Conservation (phyloP, 371 early-diverging fungal genomes). For the Sporodiniella umbellata region DNA sequence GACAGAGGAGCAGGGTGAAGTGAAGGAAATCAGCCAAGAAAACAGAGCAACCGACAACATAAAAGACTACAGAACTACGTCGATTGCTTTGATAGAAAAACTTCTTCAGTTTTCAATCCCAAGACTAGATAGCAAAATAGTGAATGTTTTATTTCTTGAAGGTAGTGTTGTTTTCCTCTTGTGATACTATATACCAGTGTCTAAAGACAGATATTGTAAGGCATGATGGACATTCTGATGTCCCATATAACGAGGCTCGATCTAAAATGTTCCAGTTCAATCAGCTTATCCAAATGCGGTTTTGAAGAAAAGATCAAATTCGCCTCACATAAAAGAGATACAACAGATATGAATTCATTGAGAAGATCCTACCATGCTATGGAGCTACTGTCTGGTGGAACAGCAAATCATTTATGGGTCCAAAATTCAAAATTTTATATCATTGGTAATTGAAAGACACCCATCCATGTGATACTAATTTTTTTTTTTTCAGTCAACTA, state of each 20-base stretch:
- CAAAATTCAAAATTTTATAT: conserved; percentile 32
- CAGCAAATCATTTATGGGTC: conserved; percentile 39
- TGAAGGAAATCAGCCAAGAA: conserved; percentile 7
- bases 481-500: conserved; percentile 16
- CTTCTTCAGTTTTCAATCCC: conserved; percentile 36
- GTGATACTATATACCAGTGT: too few species aligned
- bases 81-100: conserved; percentile 36
- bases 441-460: conserved; percentile 27
- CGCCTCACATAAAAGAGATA: conserved; percentile 22
- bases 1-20: neutral
- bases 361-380: conserved; percentile 49
- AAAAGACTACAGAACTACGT: conserved; percentile 26
- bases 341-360: conserved; percentile 28
- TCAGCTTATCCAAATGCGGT: conserved; percentile 1
- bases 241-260: conserved; percentile 34
- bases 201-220: too few species aligned
- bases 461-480: neutral
- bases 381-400: conserved; percentile 43
- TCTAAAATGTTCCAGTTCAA: neutral
- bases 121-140: conserved; percentile 40
- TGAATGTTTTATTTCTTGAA: conserved; percentile 41
- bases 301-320: conserved; percentile 18
- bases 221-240: conserved; percentile 50
- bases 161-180: conserved; percentile 22
- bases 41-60: neutral